phyloP scores from a whole-genome alignment of 2,329 filamentous ascomycete genomes.

The Apiospora saccharicola region DNA sequence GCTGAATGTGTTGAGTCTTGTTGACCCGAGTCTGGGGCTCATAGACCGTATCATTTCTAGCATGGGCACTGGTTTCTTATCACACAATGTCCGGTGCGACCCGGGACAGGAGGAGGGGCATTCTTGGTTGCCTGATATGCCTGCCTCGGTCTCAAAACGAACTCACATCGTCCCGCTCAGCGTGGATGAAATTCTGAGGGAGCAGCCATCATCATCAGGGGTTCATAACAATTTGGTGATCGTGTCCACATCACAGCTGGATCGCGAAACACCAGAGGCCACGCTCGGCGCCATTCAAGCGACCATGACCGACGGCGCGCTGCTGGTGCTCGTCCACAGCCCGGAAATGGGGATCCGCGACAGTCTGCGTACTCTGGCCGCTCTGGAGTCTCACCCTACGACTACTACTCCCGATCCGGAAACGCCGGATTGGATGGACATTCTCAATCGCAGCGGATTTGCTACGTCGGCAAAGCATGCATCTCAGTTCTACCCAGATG shows the following conservation, averaged over 20 bases:
- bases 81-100: constrained; percentile 35
- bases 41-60: constrained; percentile 42
- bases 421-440: background rate
- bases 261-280: constrained; percentile 33
- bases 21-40: constrained; percentile 41
- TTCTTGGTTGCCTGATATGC: background rate
- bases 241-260: constrained; percentile 44
- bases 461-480: constrained; percentile 40
- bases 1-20: constrained; percentile 49
- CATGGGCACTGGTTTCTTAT: constrained; percentile 41
- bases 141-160: background rate
- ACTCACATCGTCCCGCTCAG: background rate
- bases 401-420: background rate
- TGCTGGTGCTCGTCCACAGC: constrained; percentile 43
- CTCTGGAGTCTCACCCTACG: too few relatives aligned
- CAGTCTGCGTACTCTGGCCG: background rate
- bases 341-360: background rate
- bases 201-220: background rate
- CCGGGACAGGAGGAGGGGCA: background rate
- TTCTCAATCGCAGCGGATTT: constrained; percentile 45
- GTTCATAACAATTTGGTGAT: constrained; percentile 43
- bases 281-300: constrained; percentile 40
- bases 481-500: constrained; percentile 42
- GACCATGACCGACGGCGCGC: constrained; percentile 47
- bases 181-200: background rate